Evolutionary conservation across 1,284 basidiomycete genomes (phyloP).

Genomic region (Mycosarcoma mackinlayi): DNA sequence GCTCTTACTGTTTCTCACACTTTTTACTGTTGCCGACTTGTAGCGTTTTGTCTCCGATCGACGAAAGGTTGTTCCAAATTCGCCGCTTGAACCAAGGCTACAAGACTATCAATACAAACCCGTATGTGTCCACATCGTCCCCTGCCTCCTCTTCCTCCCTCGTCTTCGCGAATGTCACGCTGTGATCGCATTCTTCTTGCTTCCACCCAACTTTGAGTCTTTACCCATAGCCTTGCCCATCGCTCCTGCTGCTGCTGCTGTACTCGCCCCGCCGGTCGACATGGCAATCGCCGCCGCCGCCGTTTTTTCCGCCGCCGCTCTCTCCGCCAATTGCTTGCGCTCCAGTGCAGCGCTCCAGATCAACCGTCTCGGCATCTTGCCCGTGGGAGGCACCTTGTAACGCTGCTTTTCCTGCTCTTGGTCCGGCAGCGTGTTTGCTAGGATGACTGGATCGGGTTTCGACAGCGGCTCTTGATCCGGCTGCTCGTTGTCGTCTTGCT

Average conservation of each 20-base stretch:
- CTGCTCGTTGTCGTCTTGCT: background rate
- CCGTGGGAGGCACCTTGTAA: slow-evolving; percentile 64
- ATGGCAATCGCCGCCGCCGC: background rate
- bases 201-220: slow-evolving; percentile 12
- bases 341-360: slow-evolving; percentile 36
- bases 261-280: slow-evolving; percentile 5
- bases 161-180: too few relatives aligned
- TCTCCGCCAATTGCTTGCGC: slow-evolving; percentile 5
- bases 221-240: too few relatives aligned
- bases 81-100: background rate
- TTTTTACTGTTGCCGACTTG: too few relatives aligned
- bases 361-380: slow-evolving; percentile 58
- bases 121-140: too few relatives aligned
- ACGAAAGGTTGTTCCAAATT: too few relatives aligned
- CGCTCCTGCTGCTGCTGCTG: too few relatives aligned
- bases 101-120: background rate
- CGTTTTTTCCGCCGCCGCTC: slow-evolving; percentile 1
- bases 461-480: slow-evolving; percentile 7
- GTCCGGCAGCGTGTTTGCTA: slow-evolving; percentile 50
- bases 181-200: slow-evolving; percentile 24
- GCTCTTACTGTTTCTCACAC: too few relatives aligned
- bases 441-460: slow-evolving; percentile 16
- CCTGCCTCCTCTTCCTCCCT: too few relatives aligned
- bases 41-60: too few relatives aligned
- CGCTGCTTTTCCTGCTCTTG: slow-evolving; percentile 59